Base-by-base conservation (phyloP, 371 early-diverging fungal genomes). In the Apophysomyces elegans region DNA sequence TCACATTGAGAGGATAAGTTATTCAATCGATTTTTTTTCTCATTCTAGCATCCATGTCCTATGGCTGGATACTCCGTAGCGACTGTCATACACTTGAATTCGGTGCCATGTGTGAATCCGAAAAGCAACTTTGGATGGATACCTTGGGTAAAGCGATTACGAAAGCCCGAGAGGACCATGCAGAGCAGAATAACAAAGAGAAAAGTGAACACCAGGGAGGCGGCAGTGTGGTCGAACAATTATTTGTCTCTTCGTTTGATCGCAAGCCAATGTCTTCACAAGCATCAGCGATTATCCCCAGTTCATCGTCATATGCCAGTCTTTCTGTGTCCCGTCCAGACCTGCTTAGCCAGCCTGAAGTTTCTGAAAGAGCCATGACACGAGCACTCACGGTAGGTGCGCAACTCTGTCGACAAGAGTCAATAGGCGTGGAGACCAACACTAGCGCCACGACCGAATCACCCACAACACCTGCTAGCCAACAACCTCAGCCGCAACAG, bases 111-210 rank as follows among this genome's bases (percentile, higher is more conserved):
- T 69, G 72, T 35, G 72, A 59, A 4, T 46, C 63, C 47, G 75
- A 75, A 50, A 71, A 69, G 36, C 58, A 62, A 26, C 39, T 75
- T 4, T 75, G 75, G 75, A 45, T 72, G 32, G 62, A 63, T 18
- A 58, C 60, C 12, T 18, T 74, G n/a, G 38, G 58, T 5, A 57
- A 59, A 7, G 66, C 68, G 21, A 68, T 69, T 36, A 38, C 61
- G 12, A 16, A 56, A 11, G 62, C 70, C 43, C 59, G 56, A 44
- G 62, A 37, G 11, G 63, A 69, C 16, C 50, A 61, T 39, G 66
- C 46, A 3, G 45, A 66, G 35, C 54, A 36, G 1, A 56, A 12
- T 16, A 36, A 21, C 11, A 54, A 54, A 9, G 38, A 21, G 8
- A 56, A 62, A 2, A 64, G 13, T 7, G 44, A 47, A 4, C 54